These are phyloP conservation scores for Datisca glomerata DNA, from an alignment of 306 rosid genomes.

Conservation along the genomic window DNA sequence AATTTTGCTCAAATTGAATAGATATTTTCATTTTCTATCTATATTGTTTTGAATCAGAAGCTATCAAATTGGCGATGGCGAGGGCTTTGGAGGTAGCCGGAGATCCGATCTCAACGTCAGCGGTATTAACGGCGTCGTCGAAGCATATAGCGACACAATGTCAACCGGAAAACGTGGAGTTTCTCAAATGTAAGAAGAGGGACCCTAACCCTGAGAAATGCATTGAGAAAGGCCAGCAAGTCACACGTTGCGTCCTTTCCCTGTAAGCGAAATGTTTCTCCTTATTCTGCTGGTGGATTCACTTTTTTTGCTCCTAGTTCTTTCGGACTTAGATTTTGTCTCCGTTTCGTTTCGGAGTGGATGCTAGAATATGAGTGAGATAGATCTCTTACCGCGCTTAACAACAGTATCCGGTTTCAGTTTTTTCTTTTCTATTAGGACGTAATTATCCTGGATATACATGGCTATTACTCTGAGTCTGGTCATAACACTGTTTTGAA, in stretches of 20 bases:
- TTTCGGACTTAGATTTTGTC: background rate
- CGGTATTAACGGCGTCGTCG: constrained; percentile 81
- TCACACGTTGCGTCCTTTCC: constrained; percentile 82
- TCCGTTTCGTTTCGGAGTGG: no score
- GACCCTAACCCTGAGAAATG: constrained; percentile 91
- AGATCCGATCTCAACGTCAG: constrained; percentile 85
- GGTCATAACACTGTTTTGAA: no score
- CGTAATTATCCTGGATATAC: no score
- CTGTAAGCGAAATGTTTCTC: constrained; percentile 35
- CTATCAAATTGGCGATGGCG: constrained; percentile 39
- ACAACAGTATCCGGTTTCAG: no score
- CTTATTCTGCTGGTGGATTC: background rate
- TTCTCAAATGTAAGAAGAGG: constrained; percentile 81
- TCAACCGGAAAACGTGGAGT: constrained; percentile 72
- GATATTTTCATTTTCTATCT: background rate
- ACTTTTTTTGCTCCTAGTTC: background rate
- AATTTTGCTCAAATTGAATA: no score
- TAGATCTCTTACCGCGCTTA: no score
- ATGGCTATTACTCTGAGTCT: no score
- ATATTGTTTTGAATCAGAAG: background rate
- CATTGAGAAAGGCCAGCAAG: constrained; percentile 76
- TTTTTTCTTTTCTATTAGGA: no score
- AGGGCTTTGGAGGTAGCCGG: constrained; percentile 72
- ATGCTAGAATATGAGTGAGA: no score
- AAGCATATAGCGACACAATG: constrained; percentile 69